These are phyloP conservation scores for Raphanus hybrid DNA, from an alignment of 441 rosid genomes.

Conservation along the genomic window DNA sequence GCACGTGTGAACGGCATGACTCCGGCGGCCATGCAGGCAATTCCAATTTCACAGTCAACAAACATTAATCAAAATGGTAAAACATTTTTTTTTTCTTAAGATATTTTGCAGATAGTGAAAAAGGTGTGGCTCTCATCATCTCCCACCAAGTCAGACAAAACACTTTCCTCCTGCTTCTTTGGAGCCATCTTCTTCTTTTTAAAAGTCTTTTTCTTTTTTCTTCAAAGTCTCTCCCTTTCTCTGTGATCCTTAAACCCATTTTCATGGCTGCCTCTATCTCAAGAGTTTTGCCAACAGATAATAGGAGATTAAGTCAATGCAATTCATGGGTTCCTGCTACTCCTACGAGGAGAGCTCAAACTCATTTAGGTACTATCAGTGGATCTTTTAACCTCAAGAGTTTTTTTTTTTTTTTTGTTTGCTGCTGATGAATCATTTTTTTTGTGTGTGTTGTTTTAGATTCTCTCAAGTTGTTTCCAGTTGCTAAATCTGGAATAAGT, in stretches of 20 bases:
- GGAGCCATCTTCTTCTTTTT: conserved; percentile 25
- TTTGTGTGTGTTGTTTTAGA: conserved; percentile 43
- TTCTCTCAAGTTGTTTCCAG: conserved; percentile 44
- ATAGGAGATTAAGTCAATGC: conserved; percentile 46
- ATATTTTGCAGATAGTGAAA: conserved; percentile 11
- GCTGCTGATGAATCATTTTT: conserved; percentile 13
- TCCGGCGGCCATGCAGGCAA: neutral
- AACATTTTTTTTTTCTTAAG: neutral
- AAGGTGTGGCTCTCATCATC: conserved; percentile 34
- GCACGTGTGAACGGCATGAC: neutral
- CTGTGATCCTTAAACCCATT: conserved; percentile 32
- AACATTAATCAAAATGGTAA: neutral
- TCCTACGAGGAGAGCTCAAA: conserved; percentile 35
- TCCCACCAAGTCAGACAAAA: conserved; percentile 15
- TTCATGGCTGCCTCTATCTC: conserved; percentile 70
- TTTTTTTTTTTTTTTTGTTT: neutral
- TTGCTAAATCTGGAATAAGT: conserved; percentile 44
- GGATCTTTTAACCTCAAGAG: neutral
- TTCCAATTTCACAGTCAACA: neutral
- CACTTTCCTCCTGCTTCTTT: conserved; percentile 28
- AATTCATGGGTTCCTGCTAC: conserved; percentile 34
- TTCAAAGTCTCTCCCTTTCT: neutral
- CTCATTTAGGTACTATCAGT: conserved; percentile 56
- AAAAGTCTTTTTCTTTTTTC: no score
- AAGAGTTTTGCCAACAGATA: conserved; percentile 55